Evolutionary conservation across 2,329 filamentous ascomycete species (phyloP), one percentile per base, ranked within the genome.

Genomic region (Fusarium solani-melongenae): DNA sequence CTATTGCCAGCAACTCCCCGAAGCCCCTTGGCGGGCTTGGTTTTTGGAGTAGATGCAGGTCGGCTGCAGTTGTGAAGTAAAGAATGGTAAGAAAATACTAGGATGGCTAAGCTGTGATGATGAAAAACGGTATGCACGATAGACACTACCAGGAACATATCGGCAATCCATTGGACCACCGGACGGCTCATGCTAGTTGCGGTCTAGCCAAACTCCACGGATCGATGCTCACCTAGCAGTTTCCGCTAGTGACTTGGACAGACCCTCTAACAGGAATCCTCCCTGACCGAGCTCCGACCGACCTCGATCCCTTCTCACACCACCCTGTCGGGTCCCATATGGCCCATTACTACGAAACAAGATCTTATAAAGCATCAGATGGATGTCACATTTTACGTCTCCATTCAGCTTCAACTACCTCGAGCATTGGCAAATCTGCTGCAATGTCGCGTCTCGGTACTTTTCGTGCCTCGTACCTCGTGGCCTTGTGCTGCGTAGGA

Each of bases 381-480:
- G 58, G 24, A 11, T 39, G 61, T 57, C 29, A 7, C 22, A 31
- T 22, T 31, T 3, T 29, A n/a, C 0, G 9, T 34, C 29, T 4
- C 1, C 7, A 34, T n/a, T 7, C 24, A 14, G 27, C 11, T 29
- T 31, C 57, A 46, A 17, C 29, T 4, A n/a, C 12, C 1, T 55
- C 6, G 31, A 39, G 22, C 46, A 24, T 61, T 36, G 51, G 15
- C 9, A 22, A 38, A 17, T 27, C 51, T 20, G 6, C 61, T 34
- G 64, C 38, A 64, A 75, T 78, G 76, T 74, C 72, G 62, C 70
- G 69, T 46, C 71, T 84, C 57, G 82, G 82, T 15, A 81, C 78
- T 6, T 83, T 83, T 73, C 78, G 82, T 62, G 82, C 82, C 56
- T 75, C 78, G 39, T 84, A 83, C 70, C 78, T 83, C 24, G 81